Evolutionary conservation across 148 eudicot species (phyloP).

Genomic region (Spergularia bocconei): DNA sequence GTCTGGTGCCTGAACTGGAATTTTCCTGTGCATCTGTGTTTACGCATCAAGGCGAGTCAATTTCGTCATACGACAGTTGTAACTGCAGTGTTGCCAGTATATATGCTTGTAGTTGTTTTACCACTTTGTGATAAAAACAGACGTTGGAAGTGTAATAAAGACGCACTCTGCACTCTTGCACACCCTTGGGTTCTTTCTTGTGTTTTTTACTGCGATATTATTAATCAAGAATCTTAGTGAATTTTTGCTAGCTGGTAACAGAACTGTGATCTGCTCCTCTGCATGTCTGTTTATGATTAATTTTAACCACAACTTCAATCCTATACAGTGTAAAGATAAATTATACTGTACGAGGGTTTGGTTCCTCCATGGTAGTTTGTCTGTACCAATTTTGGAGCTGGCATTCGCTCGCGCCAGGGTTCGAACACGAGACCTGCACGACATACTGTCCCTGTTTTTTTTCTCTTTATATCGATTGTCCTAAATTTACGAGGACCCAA

Average conservation of each 20-base stretch:
- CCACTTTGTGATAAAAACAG: background rate
- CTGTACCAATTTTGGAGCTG: background rate
- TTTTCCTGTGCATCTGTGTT: slow-evolving; percentile 3
- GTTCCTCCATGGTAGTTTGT: background rate
- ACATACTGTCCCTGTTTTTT: background rate
- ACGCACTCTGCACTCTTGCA: background rate
- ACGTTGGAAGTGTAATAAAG: background rate
- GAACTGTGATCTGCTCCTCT: no score
- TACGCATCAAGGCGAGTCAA: background rate
- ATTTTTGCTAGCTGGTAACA: background rate
- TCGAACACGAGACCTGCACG: background rate
- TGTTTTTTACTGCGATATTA: background rate
- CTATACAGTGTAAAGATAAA: no score
- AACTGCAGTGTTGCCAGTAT: background rate
- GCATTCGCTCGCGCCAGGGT: slow-evolving; percentile 9
- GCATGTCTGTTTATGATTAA: no score
- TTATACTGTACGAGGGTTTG: no score
- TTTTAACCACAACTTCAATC: no score
- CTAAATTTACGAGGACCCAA: slow-evolving; percentile 15
- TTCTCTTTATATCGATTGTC: background rate
- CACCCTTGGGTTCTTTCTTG: slow-evolving; percentile 5
- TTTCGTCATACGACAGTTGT: slow-evolving; percentile 8
- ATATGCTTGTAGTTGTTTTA: background rate
- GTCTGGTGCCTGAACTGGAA: background rate
- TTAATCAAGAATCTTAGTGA: background rate